Conservation (phyloP, 108 stramenopile species). For the Stephanodiscus triporus region DNA sequence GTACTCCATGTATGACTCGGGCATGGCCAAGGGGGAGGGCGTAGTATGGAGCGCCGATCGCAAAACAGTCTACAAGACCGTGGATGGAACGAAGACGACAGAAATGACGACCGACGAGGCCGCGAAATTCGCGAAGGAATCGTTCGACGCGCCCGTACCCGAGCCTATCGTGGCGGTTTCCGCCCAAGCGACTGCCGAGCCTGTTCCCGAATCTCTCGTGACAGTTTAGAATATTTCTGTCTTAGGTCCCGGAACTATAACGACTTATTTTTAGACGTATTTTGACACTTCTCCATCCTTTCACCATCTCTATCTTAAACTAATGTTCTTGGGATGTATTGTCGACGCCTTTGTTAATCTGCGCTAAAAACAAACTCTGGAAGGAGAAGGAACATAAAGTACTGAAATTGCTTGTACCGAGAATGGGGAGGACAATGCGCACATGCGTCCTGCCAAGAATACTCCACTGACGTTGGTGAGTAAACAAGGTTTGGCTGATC, state of each 20-base stretch:
- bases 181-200: no score
- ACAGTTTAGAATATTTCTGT: no score
- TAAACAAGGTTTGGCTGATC: constrained; percentile 22
- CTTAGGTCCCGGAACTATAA: no score
- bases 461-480: constrained; percentile 43
- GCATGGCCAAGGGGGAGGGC: constrained; percentile 16
- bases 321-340: no score
- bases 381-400: neutral
- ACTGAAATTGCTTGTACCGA: neutral
- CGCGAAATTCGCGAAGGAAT: constrained; percentile 12
- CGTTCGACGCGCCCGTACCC: neutral
- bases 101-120: constrained; percentile 9
- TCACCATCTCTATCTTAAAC: no score
- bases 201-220: no score
- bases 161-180: no score
- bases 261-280: no score
- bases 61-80: neutral
- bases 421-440: constrained; percentile 14
- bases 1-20: constrained; percentile 16
- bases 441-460: constrained; percentile 40
- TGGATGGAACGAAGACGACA: constrained; percentile 16
- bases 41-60: constrained; percentile 10
- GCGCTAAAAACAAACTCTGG: no score
- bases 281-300: no score
- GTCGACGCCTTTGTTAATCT: no score